These are phyloP conservation scores for Porodaedalea pini DNA, from an alignment of 1,284 basidiomycete genomes.

Conservation along the genomic window DNA sequence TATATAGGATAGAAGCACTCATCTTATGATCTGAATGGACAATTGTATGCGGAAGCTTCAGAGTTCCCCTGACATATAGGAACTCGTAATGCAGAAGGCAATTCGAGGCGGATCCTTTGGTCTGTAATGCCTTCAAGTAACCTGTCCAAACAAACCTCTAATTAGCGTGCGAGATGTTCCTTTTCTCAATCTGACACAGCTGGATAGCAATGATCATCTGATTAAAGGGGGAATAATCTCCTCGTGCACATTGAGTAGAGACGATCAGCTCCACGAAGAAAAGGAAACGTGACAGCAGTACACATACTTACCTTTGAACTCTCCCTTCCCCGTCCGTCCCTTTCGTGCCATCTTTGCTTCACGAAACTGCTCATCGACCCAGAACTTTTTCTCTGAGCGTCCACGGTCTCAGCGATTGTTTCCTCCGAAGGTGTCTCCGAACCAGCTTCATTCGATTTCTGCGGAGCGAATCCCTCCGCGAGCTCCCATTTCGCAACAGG, in stretches of 20 bases:
- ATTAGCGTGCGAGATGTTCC: too few relatives aligned
- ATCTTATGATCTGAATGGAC: too few relatives aligned
- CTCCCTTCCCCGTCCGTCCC: too few relatives aligned
- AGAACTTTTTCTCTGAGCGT: conserved; percentile 57
- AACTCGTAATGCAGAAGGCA: too few relatives aligned
- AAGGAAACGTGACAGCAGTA: conserved; percentile 9
- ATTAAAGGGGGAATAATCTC: conserved; percentile 34
- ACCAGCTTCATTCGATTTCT: conserved; percentile 37
- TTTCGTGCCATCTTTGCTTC: conserved; percentile 59
- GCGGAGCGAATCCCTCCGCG: conserved; percentile 50
- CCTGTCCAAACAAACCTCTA: too few relatives aligned
- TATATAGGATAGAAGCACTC: too few relatives aligned
- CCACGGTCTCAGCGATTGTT: conserved; percentile 71
- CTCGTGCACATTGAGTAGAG: conserved; percentile 84
- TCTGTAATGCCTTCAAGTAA: too few relatives aligned
- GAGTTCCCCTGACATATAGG: too few relatives aligned
- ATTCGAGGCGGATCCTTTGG: too few relatives aligned
- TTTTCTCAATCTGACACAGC: too few relatives aligned
- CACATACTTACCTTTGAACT: conserved; percentile 54
- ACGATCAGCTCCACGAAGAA: conserved; percentile 45
- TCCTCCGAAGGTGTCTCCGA: conserved; percentile 55
- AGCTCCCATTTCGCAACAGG: conserved; percentile 85
- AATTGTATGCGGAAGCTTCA: too few relatives aligned
- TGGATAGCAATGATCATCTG: too few relatives aligned
- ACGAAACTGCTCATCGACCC: conserved; percentile 76